Base-by-base conservation (phyloP, 1,284 basidiomycete species). In the Trichosporon sp. region DNA sequence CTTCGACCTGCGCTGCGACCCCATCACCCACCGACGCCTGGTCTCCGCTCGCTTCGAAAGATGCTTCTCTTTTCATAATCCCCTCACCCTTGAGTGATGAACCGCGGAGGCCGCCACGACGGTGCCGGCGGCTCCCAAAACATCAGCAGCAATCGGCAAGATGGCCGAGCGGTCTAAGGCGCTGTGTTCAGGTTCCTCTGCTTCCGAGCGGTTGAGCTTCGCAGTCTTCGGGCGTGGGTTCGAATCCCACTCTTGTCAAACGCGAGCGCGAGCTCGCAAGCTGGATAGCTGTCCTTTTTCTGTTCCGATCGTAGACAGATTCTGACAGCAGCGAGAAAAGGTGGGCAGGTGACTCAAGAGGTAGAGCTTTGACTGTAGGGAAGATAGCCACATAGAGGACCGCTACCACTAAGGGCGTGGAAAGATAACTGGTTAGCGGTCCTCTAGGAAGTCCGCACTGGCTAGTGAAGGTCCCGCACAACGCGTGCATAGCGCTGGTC, bases 181-280 rank as follows among this genome's bases (percentile, higher is more conserved):
- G 64, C 61, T 62, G 59, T 63, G 62, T 64, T 66, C 58, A 64
- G 59, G 58, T 57, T 19, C 37, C n/a, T 40, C 6, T 19, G 16
- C 37, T 40, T 19, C 14, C 16, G 37, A 40, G 37, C 37, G 21
- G 37, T 1, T 7, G 37, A 40, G n/a, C 37, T 52, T 52, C 46
- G 46, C 54, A 52, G 73, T 75, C 73, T 75, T 75, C 73, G 74
- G 73, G 70, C 74, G 74, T 76, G 74, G 74, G 74, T 76, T 76
- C 74, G 74, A 76, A 76, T 72, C 74, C 74, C 74, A 75, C 73
- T 72, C 58, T 61, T 21, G 62, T 64, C 62, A 64, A 32, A 40
- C 21, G 37, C 37, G 37, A 40, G 37, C 37, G 37, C 37, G 37
- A 40, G 37, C n/a, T 40, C 37, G 37, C 37, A 40, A 19, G n/a